Percentiles rank a stretch among this genome's conserved stretches.
These are phyloP conservation scores for Arabidopsis thaliana DNA, from an alignment of 345 rosid genomes.

Conservation along the genomic window TAIR10.1 NC_003074.8:4626501-4627000, in stretches of 20 bases:
- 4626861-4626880: neutral
- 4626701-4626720: constrained; percentile 23
- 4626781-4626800: constrained; percentile 61
- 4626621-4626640: constrained; percentile 14
- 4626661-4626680: neutral
- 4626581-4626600: constrained; percentile 57
- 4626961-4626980: constrained; percentile 70
- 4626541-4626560: constrained; percentile 74
- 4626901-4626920: constrained; percentile 1
- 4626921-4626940: constrained; percentile 46
- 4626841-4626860: constrained; percentile 49
- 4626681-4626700: constrained; percentile 9
- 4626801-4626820: constrained; percentile 69
- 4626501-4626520: constrained; percentile 90
- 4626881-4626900: constrained; percentile 8
- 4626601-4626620: neutral
- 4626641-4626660: neutral
- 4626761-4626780: constrained; percentile 81
- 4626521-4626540: constrained; percentile 61
- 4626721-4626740: constrained; percentile 10
- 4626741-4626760: constrained; percentile 24
- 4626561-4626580: constrained; percentile 55
- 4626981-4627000: constrained; percentile 61
- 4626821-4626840: constrained; percentile 78
- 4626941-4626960: constrained; percentile 66